Base-by-base conservation (phyloP, 306 rosid species). In the Sphenostylis stenocarpa region DNA sequence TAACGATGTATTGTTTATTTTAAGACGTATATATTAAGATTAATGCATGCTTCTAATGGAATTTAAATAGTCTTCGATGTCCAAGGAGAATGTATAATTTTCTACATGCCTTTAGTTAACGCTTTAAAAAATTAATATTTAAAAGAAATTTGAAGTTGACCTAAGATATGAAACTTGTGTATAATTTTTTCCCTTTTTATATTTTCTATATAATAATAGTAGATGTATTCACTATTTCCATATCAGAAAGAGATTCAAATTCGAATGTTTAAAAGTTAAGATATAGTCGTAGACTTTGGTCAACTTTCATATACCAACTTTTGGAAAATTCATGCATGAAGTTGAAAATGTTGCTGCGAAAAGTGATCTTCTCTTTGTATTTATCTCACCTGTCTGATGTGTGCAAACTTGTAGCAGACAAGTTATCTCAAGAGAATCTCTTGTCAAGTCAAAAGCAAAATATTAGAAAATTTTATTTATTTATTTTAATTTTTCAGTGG, bases 371-470 rank as follows among this genome's bases (percentile, higher is more conserved):
- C 14, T 1, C 60, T 47, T 57, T 41, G 36, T 13, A 21, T 8
- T 73, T 14, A 49, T 41, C 58, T 48, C 19, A 4, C 16, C 6
- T 70, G 53, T 77, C 33, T 24, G 26, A 67, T 66, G 51, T 13
- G 9, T 16, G 33, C 41, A 44, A 72, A 64, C 45, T 55, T 26
- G 44, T 6, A 15, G 39, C 38, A 17, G 64, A 70, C 75, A 29
- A 53, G 19, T 5, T 53, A 24, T 47, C 16, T 11, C 20, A 7
- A 4, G 4, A 47, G 61, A 72, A 61, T 75, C 72, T 14, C 62
- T 19, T 65, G 49, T 8, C 56, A 78, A 77, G 87, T 83, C 80
- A 64, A 63, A 68, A 17, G 58, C 14, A 65, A 24, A 60, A 9
- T 34, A 8, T 9, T 24, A 0, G 1, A 53, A 74, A 55, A 21